Conservation (phyloP, 768 basidiomycete species). For the Agaricus bisporus region DNA sequence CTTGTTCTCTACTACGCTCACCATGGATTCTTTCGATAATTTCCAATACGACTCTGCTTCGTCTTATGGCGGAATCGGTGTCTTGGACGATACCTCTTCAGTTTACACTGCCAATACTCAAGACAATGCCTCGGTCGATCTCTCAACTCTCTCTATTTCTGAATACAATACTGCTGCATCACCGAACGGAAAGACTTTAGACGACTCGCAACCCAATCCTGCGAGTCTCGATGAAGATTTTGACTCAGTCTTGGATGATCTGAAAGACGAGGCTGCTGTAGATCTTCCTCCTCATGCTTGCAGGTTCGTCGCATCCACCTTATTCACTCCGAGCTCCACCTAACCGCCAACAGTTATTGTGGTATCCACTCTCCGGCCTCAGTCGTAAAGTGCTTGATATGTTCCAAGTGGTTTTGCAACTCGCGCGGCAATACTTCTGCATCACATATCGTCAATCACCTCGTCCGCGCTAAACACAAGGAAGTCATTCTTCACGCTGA, state of each 20-base stretch:
- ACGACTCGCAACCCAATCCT: slow-evolving; percentile 10
- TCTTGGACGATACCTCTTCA: slow-evolving; percentile 77
- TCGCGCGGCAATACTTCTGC: slow-evolving; percentile 96
- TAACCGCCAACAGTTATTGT: slow-evolving; percentile 65
- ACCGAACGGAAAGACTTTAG: slow-evolving; percentile 17
- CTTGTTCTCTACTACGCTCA: slow-evolving; percentile 13
- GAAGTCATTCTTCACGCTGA: slow-evolving; percentile 97
- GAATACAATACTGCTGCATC: slow-evolving; percentile 44
- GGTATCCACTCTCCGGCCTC: slow-evolving; percentile 97
- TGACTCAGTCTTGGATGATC: slow-evolving; percentile 82
- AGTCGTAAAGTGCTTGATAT: slow-evolving; percentile 91
- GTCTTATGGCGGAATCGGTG: slow-evolving; percentile 68
- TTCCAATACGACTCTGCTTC: slow-evolving; percentile 83
- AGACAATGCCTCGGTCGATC: slow-evolving; percentile 55
- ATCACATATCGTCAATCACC: slow-evolving; percentile 98
- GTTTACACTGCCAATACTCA: slow-evolving; percentile 72
- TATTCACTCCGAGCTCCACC: slow-evolving; percentile 9
- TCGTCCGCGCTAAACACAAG: slow-evolving; percentile 98
- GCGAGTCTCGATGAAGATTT: slow-evolving; percentile 72
- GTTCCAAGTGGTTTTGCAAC: slow-evolving; percentile 98
- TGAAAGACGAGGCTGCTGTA: slow-evolving; percentile 74
- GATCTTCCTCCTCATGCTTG: slow-evolving; percentile 92
- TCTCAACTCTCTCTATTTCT: slow-evolving; percentile 61
- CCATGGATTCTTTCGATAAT: slow-evolving; percentile 81
- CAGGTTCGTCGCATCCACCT: slow-evolving; percentile 52